phyloP scores from a whole-genome alignment of 768 basidiomycete genomes.

The Tulasnella sp. region DNA sequence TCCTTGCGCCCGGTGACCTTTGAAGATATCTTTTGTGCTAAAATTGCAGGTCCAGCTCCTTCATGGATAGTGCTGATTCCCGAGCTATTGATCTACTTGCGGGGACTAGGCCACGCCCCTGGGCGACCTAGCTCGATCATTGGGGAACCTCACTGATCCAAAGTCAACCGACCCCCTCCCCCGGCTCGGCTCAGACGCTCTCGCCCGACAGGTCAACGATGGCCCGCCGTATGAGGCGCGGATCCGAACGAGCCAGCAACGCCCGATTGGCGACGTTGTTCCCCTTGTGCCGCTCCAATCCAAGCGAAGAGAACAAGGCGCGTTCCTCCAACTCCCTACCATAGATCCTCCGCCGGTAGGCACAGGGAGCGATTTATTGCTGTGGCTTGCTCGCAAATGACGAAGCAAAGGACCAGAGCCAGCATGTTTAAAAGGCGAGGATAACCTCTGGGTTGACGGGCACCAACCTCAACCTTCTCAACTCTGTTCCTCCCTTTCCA shows the following conservation, averaged over 20 bases:
- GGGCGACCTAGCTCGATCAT: not conserved
- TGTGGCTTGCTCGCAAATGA: not conserved
- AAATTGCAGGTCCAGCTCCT: not conserved
- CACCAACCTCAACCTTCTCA: not conserved
- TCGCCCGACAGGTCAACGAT: not conserved
- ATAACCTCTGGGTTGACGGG: not conserved
- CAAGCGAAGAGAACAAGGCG: not conserved
- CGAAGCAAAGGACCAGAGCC: not conserved
- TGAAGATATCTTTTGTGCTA: too few species aligned
- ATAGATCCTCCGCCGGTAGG: not conserved
- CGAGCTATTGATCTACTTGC: not conserved
- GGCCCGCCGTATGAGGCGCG: not conserved
- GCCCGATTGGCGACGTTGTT: not conserved
- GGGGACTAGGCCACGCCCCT: not conserved
- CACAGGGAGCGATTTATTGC: not conserved
- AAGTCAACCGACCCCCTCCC: not conserved
- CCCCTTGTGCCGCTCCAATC: not conserved
- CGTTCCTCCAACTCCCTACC: not conserved
- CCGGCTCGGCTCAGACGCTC: not conserved
- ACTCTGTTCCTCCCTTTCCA: not conserved
- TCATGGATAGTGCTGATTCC: not conserved
- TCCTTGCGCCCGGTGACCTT: too few species aligned
- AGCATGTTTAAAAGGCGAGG: not conserved
- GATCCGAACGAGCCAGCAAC: not conserved
- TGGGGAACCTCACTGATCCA: not conserved